Percentiles rank a stretch among this genome's conserved stretches.
These are phyloP conservation scores for Cladophialophora carrionii DNA, from an alignment of 2,329 filamentous ascomycete species.

Conservation along the genomic window DNA sequence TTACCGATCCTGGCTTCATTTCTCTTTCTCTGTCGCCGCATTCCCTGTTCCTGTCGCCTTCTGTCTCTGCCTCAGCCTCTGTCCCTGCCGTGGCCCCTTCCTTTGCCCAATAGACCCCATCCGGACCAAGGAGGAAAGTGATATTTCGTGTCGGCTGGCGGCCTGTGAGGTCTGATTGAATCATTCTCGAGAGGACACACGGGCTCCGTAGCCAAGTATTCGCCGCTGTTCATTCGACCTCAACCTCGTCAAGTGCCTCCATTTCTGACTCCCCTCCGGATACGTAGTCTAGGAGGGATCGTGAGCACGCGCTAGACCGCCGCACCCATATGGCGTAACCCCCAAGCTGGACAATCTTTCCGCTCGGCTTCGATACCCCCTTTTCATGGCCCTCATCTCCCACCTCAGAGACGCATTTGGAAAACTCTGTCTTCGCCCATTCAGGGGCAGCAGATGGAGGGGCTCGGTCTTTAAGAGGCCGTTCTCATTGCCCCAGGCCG, in stretches of 20 bases:
- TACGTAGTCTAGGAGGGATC: background rate
- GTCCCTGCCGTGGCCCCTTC: background rate
- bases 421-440: background rate
- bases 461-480: background rate
- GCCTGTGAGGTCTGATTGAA: background rate
- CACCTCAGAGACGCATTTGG: background rate
- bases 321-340: background rate
- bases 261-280: background rate
- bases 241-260: background rate
- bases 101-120: no score
- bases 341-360: background rate
- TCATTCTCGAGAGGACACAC: background rate
- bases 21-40: background rate
- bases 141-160: background rate
- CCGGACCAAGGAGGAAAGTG: background rate
- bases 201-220: background rate
- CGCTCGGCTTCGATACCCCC: background rate
- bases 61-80: background rate
- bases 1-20: background rate
- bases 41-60: background rate
- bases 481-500: background rate
- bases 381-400: background rate
- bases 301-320: background rate
- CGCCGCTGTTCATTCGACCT: background rate
- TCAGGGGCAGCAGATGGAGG: background rate